A percentile compares a stretch with the other conserved stretches of the same genome.
phyloP scores from a whole-genome alignment of 2,329 filamentous ascomycete genomes.

The Cryphonectria nitschkei region DNA sequence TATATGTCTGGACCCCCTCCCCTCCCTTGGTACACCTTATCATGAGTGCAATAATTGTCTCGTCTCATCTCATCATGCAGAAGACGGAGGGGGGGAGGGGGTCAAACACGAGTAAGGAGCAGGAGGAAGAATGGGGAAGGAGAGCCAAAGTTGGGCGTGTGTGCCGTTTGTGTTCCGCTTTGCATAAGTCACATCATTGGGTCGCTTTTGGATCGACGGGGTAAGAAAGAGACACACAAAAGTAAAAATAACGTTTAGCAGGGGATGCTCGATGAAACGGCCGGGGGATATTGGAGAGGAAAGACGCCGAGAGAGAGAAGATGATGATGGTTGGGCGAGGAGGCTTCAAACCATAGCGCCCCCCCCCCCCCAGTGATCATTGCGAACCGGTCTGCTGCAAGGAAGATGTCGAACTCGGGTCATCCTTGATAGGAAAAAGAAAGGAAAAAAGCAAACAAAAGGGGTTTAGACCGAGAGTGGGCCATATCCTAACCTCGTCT shows the following conservation, averaged over 20 bases:
- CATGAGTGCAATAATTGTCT: background rate
- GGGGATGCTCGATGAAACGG: background rate
- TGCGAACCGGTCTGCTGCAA: no score
- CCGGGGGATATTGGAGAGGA: no score
- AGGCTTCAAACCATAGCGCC: no score
- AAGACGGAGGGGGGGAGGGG: background rate
- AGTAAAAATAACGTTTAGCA: background rate
- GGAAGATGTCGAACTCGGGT: no score
- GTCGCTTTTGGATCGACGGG: background rate
- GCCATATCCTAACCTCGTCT: background rate
- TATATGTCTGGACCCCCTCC: background rate
- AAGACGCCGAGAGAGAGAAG: no score
- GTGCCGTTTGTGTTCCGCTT: background rate
- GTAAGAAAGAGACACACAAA: background rate
- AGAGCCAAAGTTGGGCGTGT: background rate
- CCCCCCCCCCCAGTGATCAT: no score
- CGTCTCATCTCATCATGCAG: background rate
- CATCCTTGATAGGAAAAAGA: background rate
- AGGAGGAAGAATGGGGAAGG: background rate
- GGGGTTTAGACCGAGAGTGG: background rate
- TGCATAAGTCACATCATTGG: background rate
- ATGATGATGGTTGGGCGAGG: no score
- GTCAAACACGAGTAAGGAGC: background rate
- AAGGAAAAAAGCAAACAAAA: no score
- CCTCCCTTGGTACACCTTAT: background rate